Evolutionary conservation across 176 grass and related monocot genomes (phyloP), one percentile per base, ranked within the genome.

Genomic region (Carex scoparia): DNA sequence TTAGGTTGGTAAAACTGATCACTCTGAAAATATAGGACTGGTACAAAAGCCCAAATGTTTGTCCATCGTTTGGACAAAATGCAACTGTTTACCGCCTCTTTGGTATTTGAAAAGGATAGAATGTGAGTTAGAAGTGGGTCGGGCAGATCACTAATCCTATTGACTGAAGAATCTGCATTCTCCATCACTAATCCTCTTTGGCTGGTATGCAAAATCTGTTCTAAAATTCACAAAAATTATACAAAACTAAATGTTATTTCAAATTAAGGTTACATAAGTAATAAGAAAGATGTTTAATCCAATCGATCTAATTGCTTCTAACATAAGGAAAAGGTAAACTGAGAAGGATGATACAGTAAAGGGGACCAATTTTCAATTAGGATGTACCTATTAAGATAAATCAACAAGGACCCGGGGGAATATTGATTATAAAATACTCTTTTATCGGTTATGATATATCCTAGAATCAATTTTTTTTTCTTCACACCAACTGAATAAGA

Each of bases 61-160:
- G 37, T 71, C 68, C 68, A 71, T 46, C 68, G 37, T 44, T 71
- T 71, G 14, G 68, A 71, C 33, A 71, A 71, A 71, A 71, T 42
- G 7, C 68, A 44, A 44, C 37, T 71, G 15, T 42, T 40, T 19
- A 71, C 68, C 2, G 38, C 15, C 7, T 71, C 68, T 18, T 71
- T 46, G 7, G 68, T 71, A 44, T 1, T 71, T 4, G 42, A 14
- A 44, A 44, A 44, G 16, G 68, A 71, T 3, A 71, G 16, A 33
- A 71, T 71, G 15, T 71, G 37, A 71, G 37, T 19, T 10, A 71
- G 68, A 44, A 71, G 37, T 44, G 16, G n/a, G 68, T 44, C 38
- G 5, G 38, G 68, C 13, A 71, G 15, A 44, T 40, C 68, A 46
- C 37, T 71, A 46, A 71, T 71, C 37, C 35, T 16, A 19, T 71